These are phyloP conservation scores for Tricholoma sp. DNA, from an alignment of 768 basidiomycete genomes.

Conservation along the genomic window DNA sequence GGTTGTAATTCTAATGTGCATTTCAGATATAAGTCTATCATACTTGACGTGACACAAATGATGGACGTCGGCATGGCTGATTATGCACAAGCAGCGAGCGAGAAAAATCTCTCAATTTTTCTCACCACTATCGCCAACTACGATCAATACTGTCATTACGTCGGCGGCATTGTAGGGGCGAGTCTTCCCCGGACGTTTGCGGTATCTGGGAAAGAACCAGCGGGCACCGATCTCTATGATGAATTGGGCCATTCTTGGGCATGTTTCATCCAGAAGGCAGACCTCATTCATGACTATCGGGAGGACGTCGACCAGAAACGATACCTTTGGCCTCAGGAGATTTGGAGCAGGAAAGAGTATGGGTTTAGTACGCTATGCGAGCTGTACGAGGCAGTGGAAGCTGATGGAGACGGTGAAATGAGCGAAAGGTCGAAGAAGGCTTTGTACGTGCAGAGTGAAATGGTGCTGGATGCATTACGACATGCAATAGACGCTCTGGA, in stretches of 20 bases:
- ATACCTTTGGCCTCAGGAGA: constrained; percentile 92
- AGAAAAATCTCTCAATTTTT: constrained; percentile 54
- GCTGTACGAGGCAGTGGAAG: constrained; percentile 36
- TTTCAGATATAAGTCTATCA: constrained; percentile 67
- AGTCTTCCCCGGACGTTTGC: constrained; percentile 86
- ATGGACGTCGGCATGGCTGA: constrained; percentile 97
- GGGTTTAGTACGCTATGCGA: constrained; percentile 71
- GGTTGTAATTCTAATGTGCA: neutral
- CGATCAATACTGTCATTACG: constrained; percentile 97
- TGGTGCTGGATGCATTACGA: constrained; percentile 85
- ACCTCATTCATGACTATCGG: constrained; percentile 92
- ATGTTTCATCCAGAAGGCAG: constrained; percentile 93
- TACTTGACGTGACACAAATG: constrained; percentile 75
- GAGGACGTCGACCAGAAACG: constrained; percentile 85
- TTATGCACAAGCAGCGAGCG: constrained; percentile 77
- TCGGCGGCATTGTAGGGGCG: constrained; percentile 95
- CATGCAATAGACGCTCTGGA: constrained; percentile 86
- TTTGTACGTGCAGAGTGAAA: constrained; percentile 77
- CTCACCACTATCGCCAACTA: constrained; percentile 80
- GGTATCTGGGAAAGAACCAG: constrained; percentile 74
- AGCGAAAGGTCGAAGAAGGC: constrained; percentile 43
- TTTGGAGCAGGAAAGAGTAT: constrained; percentile 66
- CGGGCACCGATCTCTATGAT: constrained; percentile 71
- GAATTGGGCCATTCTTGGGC: constrained; percentile 92
- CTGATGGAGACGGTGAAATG: constrained; percentile 38